These are phyloP conservation scores for Brassica cretica DNA, from an alignment of 345 rosid species.

Conservation along the genomic window DNA sequence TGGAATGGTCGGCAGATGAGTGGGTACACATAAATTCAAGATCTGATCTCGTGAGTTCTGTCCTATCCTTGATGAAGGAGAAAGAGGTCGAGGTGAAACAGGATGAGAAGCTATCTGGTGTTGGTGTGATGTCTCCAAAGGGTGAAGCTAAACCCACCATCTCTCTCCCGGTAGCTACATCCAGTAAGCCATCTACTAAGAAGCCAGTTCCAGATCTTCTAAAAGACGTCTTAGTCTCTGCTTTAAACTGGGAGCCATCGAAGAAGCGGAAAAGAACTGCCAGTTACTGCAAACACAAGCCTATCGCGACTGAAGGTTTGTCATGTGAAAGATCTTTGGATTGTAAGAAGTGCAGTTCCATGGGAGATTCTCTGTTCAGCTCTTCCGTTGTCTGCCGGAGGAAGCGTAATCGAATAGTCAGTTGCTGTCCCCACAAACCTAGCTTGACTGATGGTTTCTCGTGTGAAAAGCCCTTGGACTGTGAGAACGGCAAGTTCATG, in stretches of 20 bases:
- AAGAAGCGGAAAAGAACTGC: slow-evolving; percentile 57
- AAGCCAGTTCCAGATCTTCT: slow-evolving; percentile 51
- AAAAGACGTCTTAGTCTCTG: slow-evolving; percentile 54
- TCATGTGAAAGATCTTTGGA: slow-evolving; percentile 42
- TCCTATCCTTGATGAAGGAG: slow-evolving; percentile 26
- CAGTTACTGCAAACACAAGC: slow-evolving; percentile 36
- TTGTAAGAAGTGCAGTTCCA: slow-evolving; percentile 65
- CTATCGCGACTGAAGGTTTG: slow-evolving; percentile 17
- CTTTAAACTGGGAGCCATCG: slow-evolving; percentile 62
- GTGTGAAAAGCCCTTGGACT: slow-evolving; percentile 43
- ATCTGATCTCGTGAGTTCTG: slow-evolving; percentile 46
- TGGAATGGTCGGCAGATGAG: slow-evolving; percentile 65
- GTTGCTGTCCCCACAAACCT: slow-evolving; percentile 40
- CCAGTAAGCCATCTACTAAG: slow-evolving; percentile 19
- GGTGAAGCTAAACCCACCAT: slow-evolving; percentile 23
- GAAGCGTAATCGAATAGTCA: slow-evolving; percentile 57
- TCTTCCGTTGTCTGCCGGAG: slow-evolving; percentile 27
- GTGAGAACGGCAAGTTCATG: slow-evolving; percentile 68
- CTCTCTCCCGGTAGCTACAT: slow-evolving; percentile 30
- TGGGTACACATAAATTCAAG: slow-evolving; percentile 52
- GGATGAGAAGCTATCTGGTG: neutral
- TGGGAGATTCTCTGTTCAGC: slow-evolving; percentile 50
- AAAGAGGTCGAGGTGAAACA: slow-evolving; percentile 37
- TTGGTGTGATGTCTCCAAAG: slow-evolving; percentile 17
- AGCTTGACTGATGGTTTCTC: slow-evolving; percentile 20